These are phyloP conservation scores for Paracoccidioides brasiliensis DNA, from an alignment of 2,329 filamentous ascomycete species.

Conservation along the genomic window DNA sequence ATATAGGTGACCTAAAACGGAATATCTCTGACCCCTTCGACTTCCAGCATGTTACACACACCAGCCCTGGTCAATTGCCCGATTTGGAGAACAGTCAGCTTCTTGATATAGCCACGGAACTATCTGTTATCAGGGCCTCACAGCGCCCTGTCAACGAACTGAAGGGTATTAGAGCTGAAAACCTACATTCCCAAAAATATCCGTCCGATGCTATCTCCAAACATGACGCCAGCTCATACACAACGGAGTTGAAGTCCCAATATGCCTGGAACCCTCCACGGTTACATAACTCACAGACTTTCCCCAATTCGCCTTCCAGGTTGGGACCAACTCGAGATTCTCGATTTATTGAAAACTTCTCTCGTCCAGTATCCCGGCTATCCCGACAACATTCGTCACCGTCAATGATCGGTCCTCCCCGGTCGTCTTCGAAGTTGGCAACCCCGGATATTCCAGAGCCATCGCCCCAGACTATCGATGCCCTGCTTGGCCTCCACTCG, in stretches of 20 bases:
- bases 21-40: constrained; percentile 50
- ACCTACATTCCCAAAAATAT: constrained; percentile 29
- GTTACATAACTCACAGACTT: constrained; percentile 21
- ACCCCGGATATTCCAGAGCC: constrained; percentile 22
- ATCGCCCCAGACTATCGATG: constrained; percentile 28
- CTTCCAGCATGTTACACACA: constrained; percentile 52
- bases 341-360: constrained; percentile 41
- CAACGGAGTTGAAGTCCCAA: constrained; percentile 8
- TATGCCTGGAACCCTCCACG: constrained; percentile 15
- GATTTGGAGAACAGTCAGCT: constrained; percentile 39
- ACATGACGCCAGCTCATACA: constrained; percentile 3
- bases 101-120: constrained; percentile 40
- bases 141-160: constrained; percentile 38
- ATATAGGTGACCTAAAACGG: constrained; percentile 32
- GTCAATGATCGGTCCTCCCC: constrained; percentile 28
- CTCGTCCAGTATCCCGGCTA: constrained; percentile 34
- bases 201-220: constrained; percentile 20
- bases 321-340: constrained; percentile 20
- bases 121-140: constrained; percentile 40
- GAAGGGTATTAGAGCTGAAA: constrained; percentile 40
- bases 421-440: constrained; percentile 23
- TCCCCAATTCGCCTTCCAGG: constrained; percentile 16
- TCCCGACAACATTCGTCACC: constrained; percentile 27
- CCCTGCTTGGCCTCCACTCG: constrained; percentile 24
- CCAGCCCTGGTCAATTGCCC: constrained; percentile 42